Percentiles rank a stretch among this genome's conserved stretches.
phyloP scores from a whole-genome alignment of 371 early-diverging fungal species.

The Mortierella sp. region DNA sequence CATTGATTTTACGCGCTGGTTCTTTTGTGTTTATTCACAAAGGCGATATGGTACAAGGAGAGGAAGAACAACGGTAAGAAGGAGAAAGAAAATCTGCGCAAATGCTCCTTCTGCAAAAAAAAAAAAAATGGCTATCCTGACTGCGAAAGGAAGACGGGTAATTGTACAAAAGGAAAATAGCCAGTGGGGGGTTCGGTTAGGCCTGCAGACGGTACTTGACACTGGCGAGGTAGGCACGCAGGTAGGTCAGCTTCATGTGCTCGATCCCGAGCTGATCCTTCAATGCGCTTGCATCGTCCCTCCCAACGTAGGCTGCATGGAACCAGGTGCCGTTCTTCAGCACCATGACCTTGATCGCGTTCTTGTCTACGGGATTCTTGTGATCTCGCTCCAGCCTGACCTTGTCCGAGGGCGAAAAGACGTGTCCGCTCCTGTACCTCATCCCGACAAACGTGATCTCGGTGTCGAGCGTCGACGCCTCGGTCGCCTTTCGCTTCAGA shows the following conservation, averaged over 20 bases:
- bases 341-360: slow-evolving; percentile 8
- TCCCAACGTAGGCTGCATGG: background rate
- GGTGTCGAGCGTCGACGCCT: background rate
- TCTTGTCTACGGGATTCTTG: slow-evolving; percentile 4
- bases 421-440: slow-evolving; percentile 3
- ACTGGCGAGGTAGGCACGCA: background rate
- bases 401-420: background rate
- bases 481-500: background rate
- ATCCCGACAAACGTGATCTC: slow-evolving; percentile 6
- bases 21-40: background rate
- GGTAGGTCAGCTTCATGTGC: slow-evolving; percentile 3
- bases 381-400: slow-evolving; percentile 5
- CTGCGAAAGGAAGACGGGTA: too few species aligned
- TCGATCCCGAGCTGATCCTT: slow-evolving; percentile 8
- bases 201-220: background rate
- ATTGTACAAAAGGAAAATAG: background rate
- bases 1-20: background rate
- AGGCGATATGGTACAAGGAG: background rate
- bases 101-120: too few species aligned
- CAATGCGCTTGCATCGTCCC: background rate
- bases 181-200: background rate
- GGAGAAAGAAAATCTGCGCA: too few species aligned
- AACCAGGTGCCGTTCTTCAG: background rate
- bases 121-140: background rate
- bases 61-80: background rate